Conservation (phyloP, 2,329 filamentous ascomycete genomes). For the Samsoniella hepiali region DNA sequence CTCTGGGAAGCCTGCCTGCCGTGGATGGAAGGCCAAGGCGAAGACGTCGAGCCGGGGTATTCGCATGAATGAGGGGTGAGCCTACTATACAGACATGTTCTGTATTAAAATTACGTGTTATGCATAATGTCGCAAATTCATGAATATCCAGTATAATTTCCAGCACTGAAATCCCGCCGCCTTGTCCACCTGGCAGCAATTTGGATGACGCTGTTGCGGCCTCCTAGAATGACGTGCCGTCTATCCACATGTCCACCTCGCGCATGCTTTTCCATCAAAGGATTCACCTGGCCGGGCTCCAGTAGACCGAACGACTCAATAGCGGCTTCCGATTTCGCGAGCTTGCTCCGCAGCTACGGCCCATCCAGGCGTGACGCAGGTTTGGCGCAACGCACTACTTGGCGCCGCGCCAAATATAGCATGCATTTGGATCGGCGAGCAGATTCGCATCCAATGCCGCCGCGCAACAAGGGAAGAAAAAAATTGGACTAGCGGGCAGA, state of each 20-base stretch:
- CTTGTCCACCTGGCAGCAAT: too few species aligned
- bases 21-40: constrained; percentile 1
- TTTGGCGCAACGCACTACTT: not conserved
- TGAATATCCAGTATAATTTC: too few species aligned
- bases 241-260: too few species aligned
- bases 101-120: too few species aligned
- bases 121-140: too few species aligned
- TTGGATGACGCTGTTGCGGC: too few species aligned
- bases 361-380: not conserved
- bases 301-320: not conserved
- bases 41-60: not conserved
- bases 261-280: too few species aligned
- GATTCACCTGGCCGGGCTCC: too few species aligned
- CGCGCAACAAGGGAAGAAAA: not conserved
- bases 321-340: not conserved
- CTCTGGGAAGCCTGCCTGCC: not conserved
- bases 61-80: not conserved
- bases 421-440: not conserved
- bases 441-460: too few species aligned
- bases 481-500: not conserved
- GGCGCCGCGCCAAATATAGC: not conserved
- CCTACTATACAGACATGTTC: too few species aligned
- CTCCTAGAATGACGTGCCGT: too few species aligned
- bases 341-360: not conserved
- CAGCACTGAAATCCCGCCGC: too few species aligned